Base-by-base conservation (phyloP, 495 filamentous ascomycete genomes). In the Trichoderma gamsii region DNA sequence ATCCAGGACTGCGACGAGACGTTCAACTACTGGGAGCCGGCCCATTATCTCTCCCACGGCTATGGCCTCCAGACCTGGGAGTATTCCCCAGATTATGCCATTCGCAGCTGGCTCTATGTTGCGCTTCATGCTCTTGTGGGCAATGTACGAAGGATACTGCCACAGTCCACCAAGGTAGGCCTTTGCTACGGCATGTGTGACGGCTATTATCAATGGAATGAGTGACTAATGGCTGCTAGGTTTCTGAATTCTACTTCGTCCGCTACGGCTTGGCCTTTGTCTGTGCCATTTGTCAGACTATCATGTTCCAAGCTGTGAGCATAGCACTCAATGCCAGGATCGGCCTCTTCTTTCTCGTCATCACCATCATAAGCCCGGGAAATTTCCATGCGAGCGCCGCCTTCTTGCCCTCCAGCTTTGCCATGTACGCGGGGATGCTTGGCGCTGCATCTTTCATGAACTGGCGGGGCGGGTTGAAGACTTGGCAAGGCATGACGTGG, bases 1-100 rank as follows among this genome's bases (percentile, higher is more conserved):
- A 97, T 99, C 72, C 94, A 97, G 73, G 96, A 99, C 77, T 99
- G 96, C 74, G 96, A 99, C 75, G 96, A 99, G 80, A 92, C 94
- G 4, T 99, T 96, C 83, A 99, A 99, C 73, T 99, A 96, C 80
- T 99, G 96, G 96, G 96, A 99, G 73, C 95, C 96, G 1, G 87
- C 92, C 0, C 96, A 99, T 78, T 99, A 97, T 76, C 85, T 99
- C 38, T 87, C 86, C 69, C 92, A 97, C 81, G 91, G 92, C 73
- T 93, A 94, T 74, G 96, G 96, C 38, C 80, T 98, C 43, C 92
- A 99, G 79, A 99, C 96, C 18, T 99, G 96, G 96, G 96, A 99
- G 76, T 99, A 98, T 78, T 97, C 94, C 0, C 96, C 96, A 1
- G 89, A 93, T 63, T 98, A 92, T 76, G 91, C 92, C 41, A 97